A percentile compares a stretch with the other conserved stretches of the same genome.
Conservation (phyloP, 371 early-diverging fungal species). For the Thermomucor indicae-seudaticae region DNA sequence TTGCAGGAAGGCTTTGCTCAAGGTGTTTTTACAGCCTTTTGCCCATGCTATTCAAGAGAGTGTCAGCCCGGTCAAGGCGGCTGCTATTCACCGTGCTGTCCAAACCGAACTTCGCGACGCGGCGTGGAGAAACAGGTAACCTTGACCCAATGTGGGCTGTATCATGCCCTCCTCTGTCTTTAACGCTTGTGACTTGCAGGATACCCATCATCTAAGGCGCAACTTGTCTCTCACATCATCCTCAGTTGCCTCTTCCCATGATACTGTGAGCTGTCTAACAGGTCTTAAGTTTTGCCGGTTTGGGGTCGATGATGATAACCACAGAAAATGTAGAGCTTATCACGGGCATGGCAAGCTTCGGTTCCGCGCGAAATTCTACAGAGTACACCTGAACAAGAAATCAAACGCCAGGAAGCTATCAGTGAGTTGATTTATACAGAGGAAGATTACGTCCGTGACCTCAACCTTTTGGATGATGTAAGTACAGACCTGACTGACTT, state of each 20-base stretch:
- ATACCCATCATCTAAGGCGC: neutral
- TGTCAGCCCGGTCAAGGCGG: conserved; percentile 32
- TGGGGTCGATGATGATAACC: neutral
- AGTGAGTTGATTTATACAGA: conserved; percentile 91
- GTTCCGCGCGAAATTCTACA: conserved; percentile 73
- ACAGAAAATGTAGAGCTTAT: conserved; percentile 17
- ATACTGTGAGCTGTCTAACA: conserved; percentile 25
- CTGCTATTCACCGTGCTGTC: conserved; percentile 42
- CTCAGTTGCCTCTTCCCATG: conserved; percentile 28
- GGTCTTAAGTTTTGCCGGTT: neutral
- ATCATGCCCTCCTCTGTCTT: too few species aligned
- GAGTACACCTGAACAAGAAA: conserved; percentile 70
- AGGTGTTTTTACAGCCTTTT: conserved; percentile 36
- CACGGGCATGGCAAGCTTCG: conserved; percentile 65
- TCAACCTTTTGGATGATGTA: conserved; percentile 39
- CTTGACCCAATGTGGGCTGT: neutral
- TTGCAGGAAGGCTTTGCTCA: conserved; percentile 19
- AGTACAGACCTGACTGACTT: neutral
- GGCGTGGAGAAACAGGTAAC: neutral
- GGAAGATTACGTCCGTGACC: conserved; percentile 86
- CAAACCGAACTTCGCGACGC: conserved; percentile 15
- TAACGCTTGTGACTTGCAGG: too few species aligned
- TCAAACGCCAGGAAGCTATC: conserved; percentile 88
- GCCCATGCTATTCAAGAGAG: conserved; percentile 28
- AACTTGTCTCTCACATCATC: conserved; percentile 10